A percentile compares a stretch with the other conserved stretches of the same genome.
Conservation (phyloP, 139 green algal species). For the Volvox africanus region DNA sequence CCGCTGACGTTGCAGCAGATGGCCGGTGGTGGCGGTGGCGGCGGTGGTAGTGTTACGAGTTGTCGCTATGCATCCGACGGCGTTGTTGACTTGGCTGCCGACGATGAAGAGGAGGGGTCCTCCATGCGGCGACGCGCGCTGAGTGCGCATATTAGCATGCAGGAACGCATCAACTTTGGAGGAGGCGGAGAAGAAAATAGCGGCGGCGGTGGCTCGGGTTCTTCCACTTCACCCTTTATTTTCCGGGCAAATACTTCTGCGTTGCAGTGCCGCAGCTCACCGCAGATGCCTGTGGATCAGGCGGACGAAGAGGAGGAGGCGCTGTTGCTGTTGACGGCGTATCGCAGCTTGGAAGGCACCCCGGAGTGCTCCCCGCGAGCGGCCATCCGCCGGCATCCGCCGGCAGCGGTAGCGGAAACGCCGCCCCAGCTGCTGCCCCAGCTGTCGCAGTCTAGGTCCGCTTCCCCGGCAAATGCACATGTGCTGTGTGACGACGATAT, state of each 20-base stretch:
- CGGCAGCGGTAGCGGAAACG: not conserved
- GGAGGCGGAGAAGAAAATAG: not conserved
- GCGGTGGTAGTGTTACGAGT: no score
- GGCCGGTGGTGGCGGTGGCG: not conserved
- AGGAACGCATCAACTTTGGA: not conserved
- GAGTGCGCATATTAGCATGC: not conserved
- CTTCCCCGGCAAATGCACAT: not conserved
- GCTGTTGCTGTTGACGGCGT: not conserved
- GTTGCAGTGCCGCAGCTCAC: not conserved
- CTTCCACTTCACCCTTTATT: no score
- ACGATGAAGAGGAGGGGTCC: not conserved
- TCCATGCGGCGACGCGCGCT: not conserved
- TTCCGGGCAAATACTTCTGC: not conserved
- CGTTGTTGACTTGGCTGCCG: not conserved
- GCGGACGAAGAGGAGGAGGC: not conserved
- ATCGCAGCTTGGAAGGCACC: not conserved
- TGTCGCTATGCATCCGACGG: no score
- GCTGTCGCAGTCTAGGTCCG: not conserved
- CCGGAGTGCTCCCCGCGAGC: not conserved
- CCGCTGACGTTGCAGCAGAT: not conserved
- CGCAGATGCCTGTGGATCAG: not conserved
- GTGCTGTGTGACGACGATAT: not conserved
- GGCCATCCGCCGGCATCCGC: not conserved
- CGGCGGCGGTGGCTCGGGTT: not conserved
- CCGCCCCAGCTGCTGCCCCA: not conserved